Percentiles rank a stretch among this genome's conserved stretches.
Conservation (phyloP, 2,329 filamentous ascomycete genomes). For the Chrysoporthe austroafricana region DNA sequence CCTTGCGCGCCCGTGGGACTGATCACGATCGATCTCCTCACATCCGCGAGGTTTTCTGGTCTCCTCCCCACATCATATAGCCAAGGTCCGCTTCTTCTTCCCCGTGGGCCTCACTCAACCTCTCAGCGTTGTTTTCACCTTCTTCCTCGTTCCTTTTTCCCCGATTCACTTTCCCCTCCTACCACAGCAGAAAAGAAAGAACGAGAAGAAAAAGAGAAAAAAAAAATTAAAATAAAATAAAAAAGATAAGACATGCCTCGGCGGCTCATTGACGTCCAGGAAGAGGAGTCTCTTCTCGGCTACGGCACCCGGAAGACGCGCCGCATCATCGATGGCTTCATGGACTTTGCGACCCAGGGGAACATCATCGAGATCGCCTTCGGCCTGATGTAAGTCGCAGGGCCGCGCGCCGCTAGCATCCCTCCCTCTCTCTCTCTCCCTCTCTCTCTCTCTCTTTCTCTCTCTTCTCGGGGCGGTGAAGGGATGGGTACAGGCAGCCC, state of each 20-base stretch:
- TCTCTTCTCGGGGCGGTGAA: background rate
- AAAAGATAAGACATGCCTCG: conserved; percentile 35
- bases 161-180: background rate
- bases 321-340: conserved; percentile 64
- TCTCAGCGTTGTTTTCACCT: too few relatives aligned
- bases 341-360: conserved; percentile 74
- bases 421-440: conserved; percentile 15
- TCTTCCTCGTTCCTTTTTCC: background rate
- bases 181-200: too few relatives aligned
- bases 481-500: background rate
- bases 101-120: too few relatives aligned
- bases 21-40: too few relatives aligned
- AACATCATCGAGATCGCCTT: conserved; percentile 78
- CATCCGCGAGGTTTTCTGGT: too few relatives aligned
- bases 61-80: too few relatives aligned
- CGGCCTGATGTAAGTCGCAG: conserved; percentile 65
- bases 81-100: too few relatives aligned
- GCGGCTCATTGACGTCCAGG: conserved; percentile 34
- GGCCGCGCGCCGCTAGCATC: conserved; percentile 2
- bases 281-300: conserved; percentile 51
- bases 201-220: too few relatives aligned
- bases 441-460: conserved; percentile 3
- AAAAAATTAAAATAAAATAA: too few relatives aligned
- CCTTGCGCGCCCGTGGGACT: too few relatives aligned
- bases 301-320: conserved; percentile 52